Evolutionary conservation across 495 filamentous ascomycete genomes (phyloP).

Genomic region (Aspergillus campestris): DNA sequence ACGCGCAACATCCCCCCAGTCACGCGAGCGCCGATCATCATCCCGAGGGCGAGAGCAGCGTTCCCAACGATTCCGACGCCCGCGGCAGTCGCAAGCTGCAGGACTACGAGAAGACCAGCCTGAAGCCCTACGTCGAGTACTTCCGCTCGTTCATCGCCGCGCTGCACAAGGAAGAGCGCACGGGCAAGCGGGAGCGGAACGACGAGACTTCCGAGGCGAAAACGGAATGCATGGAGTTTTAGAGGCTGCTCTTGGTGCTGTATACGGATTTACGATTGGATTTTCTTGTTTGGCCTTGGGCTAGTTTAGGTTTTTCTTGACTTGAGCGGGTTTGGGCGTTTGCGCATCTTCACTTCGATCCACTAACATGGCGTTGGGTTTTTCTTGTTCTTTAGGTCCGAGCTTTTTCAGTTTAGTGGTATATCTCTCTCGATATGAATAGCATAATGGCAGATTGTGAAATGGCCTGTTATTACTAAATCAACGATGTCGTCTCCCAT

Average conservation of each 20-base stretch:
- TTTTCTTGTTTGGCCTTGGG: too few species aligned
- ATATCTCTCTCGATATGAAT: too few species aligned
- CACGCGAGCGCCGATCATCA: conserved; percentile 23
- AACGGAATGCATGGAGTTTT: conserved; percentile 48
- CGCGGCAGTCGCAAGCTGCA: conserved; percentile 43
- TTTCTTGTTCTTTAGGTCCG: too few species aligned
- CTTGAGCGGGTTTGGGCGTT: conserved; percentile 3
- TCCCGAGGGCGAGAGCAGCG: conserved; percentile 32
- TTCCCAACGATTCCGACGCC: conserved; percentile 26
- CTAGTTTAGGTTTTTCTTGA: not conserved
- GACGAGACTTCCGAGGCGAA: conserved; percentile 43
- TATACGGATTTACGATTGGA: not conserved
- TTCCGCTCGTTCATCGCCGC: conserved; percentile 74
- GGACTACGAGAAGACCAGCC: conserved; percentile 94
- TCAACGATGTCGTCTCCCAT: not conserved
- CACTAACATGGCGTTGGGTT: too few species aligned
- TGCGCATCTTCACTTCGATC: too few species aligned
- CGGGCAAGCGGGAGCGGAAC: conserved; percentile 64
- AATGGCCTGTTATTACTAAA: not conserved
- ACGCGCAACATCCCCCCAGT: conserved; percentile 29
- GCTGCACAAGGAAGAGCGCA: conserved; percentile 74
- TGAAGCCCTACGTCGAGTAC: conserved; percentile 86
- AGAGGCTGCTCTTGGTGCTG: not conserved
- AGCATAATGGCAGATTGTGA: too few species aligned
- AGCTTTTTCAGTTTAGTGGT: too few species aligned